These are phyloP conservation scores for Metrosideros polymorpha DNA, from an alignment of 441 rosid species.

Conservation along the genomic window DNA sequence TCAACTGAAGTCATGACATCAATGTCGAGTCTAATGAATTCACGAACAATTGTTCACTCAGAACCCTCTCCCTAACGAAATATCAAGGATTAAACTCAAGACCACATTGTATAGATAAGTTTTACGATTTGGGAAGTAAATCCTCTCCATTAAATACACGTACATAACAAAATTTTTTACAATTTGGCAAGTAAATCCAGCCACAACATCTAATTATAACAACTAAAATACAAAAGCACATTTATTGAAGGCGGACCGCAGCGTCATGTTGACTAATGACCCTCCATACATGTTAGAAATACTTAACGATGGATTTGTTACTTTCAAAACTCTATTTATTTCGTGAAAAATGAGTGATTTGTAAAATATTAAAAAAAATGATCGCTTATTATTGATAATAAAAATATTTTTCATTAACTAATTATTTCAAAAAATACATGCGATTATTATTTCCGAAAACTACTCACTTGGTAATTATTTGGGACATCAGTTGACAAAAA, in stretches of 20 bases:
- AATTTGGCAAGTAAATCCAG: not conserved
- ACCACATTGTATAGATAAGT: not conserved
- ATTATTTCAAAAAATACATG: too few relatives aligned
- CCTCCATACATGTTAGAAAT: not conserved
- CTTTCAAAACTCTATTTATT: too few relatives aligned
- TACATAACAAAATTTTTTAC: not conserved
- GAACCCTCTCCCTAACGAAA: not conserved
- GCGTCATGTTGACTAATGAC: too few relatives aligned
- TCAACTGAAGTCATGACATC: not conserved
- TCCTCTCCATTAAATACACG: not conserved
- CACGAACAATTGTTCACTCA: not conserved
- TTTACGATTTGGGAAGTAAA: too few relatives aligned
- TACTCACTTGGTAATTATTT: not conserved
- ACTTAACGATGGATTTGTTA: not conserved
- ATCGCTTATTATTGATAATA: too few relatives aligned
- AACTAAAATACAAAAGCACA: not conserved
- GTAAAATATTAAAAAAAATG: too few relatives aligned
- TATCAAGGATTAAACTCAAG: not conserved
- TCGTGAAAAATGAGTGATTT: too few relatives aligned
- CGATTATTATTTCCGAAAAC: too few relatives aligned
- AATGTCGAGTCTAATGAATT: not conserved
- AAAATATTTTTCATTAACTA: too few relatives aligned
- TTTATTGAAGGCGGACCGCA: not conserved
- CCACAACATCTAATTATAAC: accelerated
- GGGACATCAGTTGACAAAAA: not conserved